A percentile compares a stretch with the other conserved stretches of the same genome.
Evolutionary conservation across 805 yeast genomes (phyloP).

Genomic region (Saccharomyces kudriavzevii): DNA sequence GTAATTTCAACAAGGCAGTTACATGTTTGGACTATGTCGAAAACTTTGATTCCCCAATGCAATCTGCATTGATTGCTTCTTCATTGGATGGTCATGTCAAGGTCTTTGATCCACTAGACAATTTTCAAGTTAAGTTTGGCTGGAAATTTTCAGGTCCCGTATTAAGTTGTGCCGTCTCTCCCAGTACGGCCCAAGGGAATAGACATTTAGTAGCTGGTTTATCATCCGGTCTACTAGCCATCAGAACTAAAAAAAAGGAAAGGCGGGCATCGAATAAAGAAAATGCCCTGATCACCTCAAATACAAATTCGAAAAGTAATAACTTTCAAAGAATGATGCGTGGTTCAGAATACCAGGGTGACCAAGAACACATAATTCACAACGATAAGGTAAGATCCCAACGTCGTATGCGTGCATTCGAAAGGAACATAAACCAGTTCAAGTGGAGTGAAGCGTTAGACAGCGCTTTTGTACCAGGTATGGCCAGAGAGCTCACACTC

Average conservation of each 20-base stretch:
- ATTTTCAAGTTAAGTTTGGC: constrained; percentile 88
- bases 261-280: constrained; percentile 35
- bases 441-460: constrained; percentile 91
- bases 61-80: constrained; percentile 68
- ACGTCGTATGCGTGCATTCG: constrained; percentile 73
- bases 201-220: constrained; percentile 90
- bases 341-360: constrained; percentile 87
- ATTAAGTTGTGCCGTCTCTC: constrained; percentile 81
- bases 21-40: constrained; percentile 50
- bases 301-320: constrained; percentile 33
- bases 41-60: constrained; percentile 27
- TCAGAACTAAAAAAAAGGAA: constrained; percentile 77
- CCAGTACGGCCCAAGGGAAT: constrained; percentile 37
- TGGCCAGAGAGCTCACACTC: constrained; percentile 69
- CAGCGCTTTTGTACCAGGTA: constrained; percentile 71
- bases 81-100: constrained; percentile 96
- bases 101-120: constrained; percentile 70
- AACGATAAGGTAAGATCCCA: constrained; percentile 46
- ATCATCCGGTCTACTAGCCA: constrained; percentile 79
- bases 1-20: constrained; percentile 89
- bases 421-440: constrained; percentile 76
- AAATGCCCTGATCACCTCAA: constrained; percentile 1
- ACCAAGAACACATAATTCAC: constrained; percentile 66
- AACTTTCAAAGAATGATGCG: constrained; percentile 76
- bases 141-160: constrained; percentile 97